Evolutionary conservation across 495 filamentous ascomycete species (phyloP).

Genomic region (Halenospora varia): DNA sequence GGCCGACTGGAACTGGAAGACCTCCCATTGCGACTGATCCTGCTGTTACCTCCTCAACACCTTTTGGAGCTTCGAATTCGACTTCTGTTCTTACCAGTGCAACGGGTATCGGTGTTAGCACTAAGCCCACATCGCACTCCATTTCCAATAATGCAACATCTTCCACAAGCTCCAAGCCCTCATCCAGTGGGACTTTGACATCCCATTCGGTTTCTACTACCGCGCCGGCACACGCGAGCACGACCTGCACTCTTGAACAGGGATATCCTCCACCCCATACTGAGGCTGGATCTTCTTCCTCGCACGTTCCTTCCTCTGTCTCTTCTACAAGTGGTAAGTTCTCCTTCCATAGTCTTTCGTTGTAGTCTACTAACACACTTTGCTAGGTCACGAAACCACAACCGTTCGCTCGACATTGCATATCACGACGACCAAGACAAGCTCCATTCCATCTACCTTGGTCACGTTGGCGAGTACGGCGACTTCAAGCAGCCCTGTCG

Average conservation of each 20-base stretch:
- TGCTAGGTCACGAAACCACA: background rate
- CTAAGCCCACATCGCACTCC: background rate
- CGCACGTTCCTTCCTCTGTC: background rate
- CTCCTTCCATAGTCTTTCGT: too few species aligned
- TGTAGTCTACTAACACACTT: too few species aligned
- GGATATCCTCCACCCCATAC: background rate
- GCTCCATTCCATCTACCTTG: background rate
- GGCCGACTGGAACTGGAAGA: background rate
- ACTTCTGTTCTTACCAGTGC: conserved; percentile 1
- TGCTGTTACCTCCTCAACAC: background rate
- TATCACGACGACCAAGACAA: background rate
- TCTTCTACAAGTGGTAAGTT: background rate
- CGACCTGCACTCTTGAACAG: background rate
- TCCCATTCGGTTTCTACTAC: too few species aligned
- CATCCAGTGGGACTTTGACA: too few species aligned
- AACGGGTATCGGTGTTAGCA: background rate
- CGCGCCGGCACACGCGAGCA: background rate
- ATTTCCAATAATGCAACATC: background rate
- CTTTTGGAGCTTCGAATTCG: background rate
- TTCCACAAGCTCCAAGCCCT: background rate
- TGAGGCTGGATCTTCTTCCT: background rate
- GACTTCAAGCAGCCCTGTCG: background rate
- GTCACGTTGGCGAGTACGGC: background rate
- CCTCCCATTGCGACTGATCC: background rate
- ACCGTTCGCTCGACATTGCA: background rate